These are phyloP conservation scores for Malassezia slooffiae DNA, from an alignment of 1,284 basidiomycete species.

Conservation along the genomic window DNA sequence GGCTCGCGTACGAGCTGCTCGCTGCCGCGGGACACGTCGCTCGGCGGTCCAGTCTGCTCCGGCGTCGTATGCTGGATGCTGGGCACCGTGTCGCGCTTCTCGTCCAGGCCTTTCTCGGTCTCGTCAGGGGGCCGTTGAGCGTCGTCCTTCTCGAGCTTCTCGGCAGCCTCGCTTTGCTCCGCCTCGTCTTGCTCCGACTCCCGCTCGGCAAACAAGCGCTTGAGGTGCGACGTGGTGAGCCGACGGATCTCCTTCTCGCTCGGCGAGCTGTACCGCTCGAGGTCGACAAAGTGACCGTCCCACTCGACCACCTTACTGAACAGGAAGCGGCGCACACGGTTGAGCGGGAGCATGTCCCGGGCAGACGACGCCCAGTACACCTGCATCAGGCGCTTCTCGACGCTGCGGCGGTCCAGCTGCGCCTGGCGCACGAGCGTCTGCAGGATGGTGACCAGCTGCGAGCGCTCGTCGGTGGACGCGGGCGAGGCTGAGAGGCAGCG, in stretches of 20 bases:
- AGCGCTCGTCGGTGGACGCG: slow-evolving; percentile 22
- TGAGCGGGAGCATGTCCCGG: slow-evolving; percentile 77
- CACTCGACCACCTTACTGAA: slow-evolving; percentile 95
- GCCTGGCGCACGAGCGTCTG: slow-evolving; percentile 20
- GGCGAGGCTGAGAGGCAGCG: slow-evolving; percentile 2
- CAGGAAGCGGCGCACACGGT: slow-evolving; percentile 70
- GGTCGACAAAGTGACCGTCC: slow-evolving; percentile 68
- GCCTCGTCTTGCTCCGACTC: too few species aligned
- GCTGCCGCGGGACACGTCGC: too few species aligned
- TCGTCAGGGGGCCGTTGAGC: too few species aligned
- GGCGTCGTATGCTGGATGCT: too few species aligned
- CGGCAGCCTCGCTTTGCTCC: too few species aligned
- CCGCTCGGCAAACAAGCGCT: slow-evolving; percentile 31
- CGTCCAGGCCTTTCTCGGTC: too few species aligned
- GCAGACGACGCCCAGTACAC: slow-evolving; percentile 47
- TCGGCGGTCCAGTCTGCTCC: too few species aligned
- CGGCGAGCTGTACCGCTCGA: slow-evolving; percentile 49
- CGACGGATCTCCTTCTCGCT: slow-evolving; percentile 47
- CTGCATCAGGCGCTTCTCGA: slow-evolving; percentile 63
- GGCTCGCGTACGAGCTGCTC: too few species aligned
- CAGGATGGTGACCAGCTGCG: slow-evolving; percentile 20
- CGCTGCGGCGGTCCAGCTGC: slow-evolving; percentile 52
- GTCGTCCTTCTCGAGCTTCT: too few species aligned
- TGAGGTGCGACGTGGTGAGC: slow-evolving; percentile 47
- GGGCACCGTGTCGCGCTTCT: too few species aligned